Base-by-base conservation (phyloP, 768 basidiomycete genomes). In the Exidia glandulosa region DNA sequence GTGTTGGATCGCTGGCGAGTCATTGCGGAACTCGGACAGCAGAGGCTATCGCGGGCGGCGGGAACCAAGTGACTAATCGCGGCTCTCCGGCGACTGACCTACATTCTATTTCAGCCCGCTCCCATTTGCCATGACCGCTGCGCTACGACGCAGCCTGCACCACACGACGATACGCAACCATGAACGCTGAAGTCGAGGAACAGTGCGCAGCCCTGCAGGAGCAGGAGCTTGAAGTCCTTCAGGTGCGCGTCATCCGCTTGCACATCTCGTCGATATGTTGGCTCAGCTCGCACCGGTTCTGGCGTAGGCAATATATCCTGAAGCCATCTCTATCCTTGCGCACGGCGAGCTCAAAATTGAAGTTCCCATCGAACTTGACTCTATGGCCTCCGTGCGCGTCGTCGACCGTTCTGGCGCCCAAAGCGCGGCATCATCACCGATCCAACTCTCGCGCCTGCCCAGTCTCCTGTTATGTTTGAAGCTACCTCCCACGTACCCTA, bases 251-350 rank as follows among this genome's bases (percentile, higher is more conserved):
- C 59, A 55, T 54, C 45, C 45, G 36, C 58, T 45, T 50, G 29
- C 10, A 29, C n/a, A 55, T 37, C 32, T 59, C 32, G 37, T 61
- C 19, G 23, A 16, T 13, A 19, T 45, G 47, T 45, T n/a, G 47
- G 32, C 32, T 37, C n/a, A 37, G 19, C 36, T 9, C 36, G 36
- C 23, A 10, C 32, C 25, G 16, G 33, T 30, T 5, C 23, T 6
- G 16, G 14, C 61, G 9, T 63, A 90, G 88, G 83, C 88, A n/a
- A 90, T 90, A 50, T 87, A 84, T 68, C 88, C 88, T 36, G 85
- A 88, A 67, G 88, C 76, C 66, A 63, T 86, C 4, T 78, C 73
- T 56, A 66, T 70, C 27, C 64, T 69, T 32, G 54, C 64, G 1
- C 69, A 75, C 57, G 75, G 74, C 1, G 63, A 67, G 3, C 61